Evolutionary conservation across 495 filamentous ascomycete species (phyloP).

Genomic region (Hypoxylon lienhwacheense): DNA sequence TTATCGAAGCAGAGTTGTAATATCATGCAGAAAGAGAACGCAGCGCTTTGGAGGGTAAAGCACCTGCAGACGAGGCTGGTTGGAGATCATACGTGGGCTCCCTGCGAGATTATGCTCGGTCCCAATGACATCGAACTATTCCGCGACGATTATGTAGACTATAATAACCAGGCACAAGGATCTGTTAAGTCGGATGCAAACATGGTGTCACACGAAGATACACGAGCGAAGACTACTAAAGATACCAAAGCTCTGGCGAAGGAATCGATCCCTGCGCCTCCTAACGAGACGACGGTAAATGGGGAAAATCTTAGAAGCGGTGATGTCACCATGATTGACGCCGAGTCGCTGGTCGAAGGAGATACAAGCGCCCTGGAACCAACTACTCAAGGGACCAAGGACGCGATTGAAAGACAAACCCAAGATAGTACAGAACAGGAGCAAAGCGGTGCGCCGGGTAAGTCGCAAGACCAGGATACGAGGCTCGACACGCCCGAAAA

Average conservation of each 20-base stretch:
- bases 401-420: conserved; percentile 3
- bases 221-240: conserved; percentile 16
- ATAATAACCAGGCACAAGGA: conserved; percentile 21
- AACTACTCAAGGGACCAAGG: conserved; percentile 2
- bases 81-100: conserved; percentile 79
- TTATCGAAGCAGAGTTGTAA: conserved; percentile 67
- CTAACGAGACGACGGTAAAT: conserved; percentile 6
- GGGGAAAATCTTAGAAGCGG: conserved; percentile 10
- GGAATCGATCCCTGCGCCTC: conserved; percentile 1
- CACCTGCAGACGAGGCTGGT: conserved; percentile 74
- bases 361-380: conserved; percentile 2
- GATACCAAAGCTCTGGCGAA: conserved; percentile 7
- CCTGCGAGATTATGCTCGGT: conserved; percentile 64
- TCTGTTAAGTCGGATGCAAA: conserved; percentile 28
- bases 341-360: conserved; percentile 2
- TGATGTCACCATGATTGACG: conserved; percentile 34
- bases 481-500: background rate
- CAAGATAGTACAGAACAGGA: conserved; percentile 6
- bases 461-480: conserved; percentile 35
- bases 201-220: conserved; percentile 18
- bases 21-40: conserved; percentile 77
- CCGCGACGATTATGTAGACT: conserved; percentile 41
- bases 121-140: conserved; percentile 58
- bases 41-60: conserved; percentile 73
- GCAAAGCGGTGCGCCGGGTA: background rate